Base-by-base conservation (phyloP, 1,284 basidiomycete genomes). In the Uromyces viciae-fabae region DNA sequence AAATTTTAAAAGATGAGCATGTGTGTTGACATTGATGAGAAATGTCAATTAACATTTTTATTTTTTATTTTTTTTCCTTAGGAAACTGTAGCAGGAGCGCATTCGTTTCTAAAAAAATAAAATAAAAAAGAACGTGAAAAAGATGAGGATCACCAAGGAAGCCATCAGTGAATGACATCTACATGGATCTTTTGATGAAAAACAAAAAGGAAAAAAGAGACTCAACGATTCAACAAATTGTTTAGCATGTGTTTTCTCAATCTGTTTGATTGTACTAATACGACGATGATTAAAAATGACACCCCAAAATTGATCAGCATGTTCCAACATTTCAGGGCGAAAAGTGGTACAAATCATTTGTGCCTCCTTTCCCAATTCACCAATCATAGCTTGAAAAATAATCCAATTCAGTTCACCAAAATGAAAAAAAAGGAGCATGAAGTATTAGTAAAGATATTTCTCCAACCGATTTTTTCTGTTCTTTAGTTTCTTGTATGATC, bases 341-440 rank as follows among this genome's bases (percentile, higher is more conserved):
- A 99, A 99, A 1, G 97, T 99, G 1, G 97, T 99, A 38, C 94
- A 96, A 86, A 99, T 97, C 87, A 99, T 99, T 86, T 99, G 97
- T 0, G 94, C 96, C 1, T 90, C 91, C 5, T 90, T 88, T 0
- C 94, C 90, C 22, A 99, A 89, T 33, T 93, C 92, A 85, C 94
- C 91, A 83, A 99, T 98, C 95, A 99, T 98, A 9, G 91, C 77
- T 80, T 42, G 31, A 31, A 33, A 43, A 49, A 49, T 71, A 31
- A 31, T 19, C 54, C 7, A 42, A 33, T 60, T 31, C 9, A 9
- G 36, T 25, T 14, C 28, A 15, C 19, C 38, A 38, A 11, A 66
- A 64, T n/a, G 31, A 77, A 66, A 54, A 31, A 8, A 49, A 25
- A 46, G 11, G 56, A 33, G 31, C n/a, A 17, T 36, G 15, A 11